phyloP scores from a whole-genome alignment of 805 yeast genomes.

The Lachancea mirantina region DNA sequence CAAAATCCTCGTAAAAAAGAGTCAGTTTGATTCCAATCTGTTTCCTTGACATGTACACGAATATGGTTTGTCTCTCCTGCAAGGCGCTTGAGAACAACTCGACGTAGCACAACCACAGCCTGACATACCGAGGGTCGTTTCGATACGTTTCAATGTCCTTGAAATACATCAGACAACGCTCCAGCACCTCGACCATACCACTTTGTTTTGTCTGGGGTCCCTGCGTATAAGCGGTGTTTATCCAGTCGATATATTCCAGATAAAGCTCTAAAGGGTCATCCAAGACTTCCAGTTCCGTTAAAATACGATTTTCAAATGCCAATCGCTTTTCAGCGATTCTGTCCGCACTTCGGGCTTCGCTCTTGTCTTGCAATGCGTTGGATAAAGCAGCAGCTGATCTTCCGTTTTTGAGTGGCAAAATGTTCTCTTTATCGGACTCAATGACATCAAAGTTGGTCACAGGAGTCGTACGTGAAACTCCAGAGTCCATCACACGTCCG shows the following conservation, averaged over 20 bases:
- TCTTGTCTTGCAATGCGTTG: conserved; percentile 30
- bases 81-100: conserved; percentile 28
- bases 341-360: conserved; percentile 11
- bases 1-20: conserved; percentile 72
- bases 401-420: conserved; percentile 59
- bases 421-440: conserved; percentile 70
- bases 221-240: conserved; percentile 52
- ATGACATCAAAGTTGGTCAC: conserved; percentile 36
- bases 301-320: conserved; percentile 44
- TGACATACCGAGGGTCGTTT: conserved; percentile 75
- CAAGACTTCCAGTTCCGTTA: conserved; percentile 43
- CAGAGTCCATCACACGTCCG: no score
- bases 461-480: no score
- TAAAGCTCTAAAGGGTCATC: conserved; percentile 82
- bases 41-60: conserved; percentile 60
- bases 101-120: conserved; percentile 75
- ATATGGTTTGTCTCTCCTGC: conserved; percentile 66
- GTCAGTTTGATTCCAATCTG: conserved; percentile 65
- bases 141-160: conserved; percentile 59
- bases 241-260: conserved; percentile 73
- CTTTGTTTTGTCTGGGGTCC: conserved; percentile 55
- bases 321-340: conserved; percentile 32
- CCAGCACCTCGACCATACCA: conserved; percentile 58
- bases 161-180: conserved; percentile 63
- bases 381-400: conserved; percentile 56